These are phyloP conservation scores for Leccinum fibrillosum DNA, from an alignment of 768 basidiomycete genomes.

Conservation along the genomic window DNA sequence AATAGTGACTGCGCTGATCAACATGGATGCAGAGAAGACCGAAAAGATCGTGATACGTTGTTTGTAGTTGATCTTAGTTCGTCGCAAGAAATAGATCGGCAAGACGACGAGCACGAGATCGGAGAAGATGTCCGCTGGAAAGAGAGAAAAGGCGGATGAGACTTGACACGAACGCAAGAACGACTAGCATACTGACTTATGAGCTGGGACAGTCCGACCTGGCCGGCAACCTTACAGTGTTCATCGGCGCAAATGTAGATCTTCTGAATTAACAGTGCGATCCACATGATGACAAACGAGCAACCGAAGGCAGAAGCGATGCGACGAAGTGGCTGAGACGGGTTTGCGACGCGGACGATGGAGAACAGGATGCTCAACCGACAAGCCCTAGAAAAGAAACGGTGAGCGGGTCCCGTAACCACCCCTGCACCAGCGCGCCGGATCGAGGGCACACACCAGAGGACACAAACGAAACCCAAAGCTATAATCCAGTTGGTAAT, in stretches of 20 bases:
- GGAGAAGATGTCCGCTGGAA: constrained; percentile 19
- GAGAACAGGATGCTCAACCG: constrained; percentile 26
- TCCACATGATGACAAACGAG: constrained; percentile 26
- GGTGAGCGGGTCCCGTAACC: background rate
- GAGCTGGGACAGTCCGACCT: constrained; percentile 17
- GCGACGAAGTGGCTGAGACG: constrained; percentile 5
- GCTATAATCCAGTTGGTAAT: constrained; percentile 11
- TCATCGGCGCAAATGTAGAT: constrained; percentile 3
- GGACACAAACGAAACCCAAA: constrained; percentile 15
- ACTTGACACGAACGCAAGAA: background rate
- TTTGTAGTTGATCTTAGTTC: constrained; percentile 1
- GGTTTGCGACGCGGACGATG: constrained; percentile 17
- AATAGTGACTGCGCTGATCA: constrained; percentile 19
- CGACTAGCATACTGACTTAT: constrained; percentile 15
- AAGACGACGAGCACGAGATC: constrained; percentile 18
- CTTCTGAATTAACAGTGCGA: constrained; percentile 15
- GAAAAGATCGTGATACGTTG: constrained; percentile 19
- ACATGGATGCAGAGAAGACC: constrained; percentile 18
- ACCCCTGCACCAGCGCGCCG: background rate
- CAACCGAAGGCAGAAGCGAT: constrained; percentile 3
- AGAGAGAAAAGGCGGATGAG: background rate
- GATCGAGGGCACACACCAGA: constrained; percentile 15
- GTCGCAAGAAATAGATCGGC: constrained; percentile 13
- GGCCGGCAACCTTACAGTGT: background rate
- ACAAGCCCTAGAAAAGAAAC: constrained; percentile 13